Evolutionary conservation across 192 early-diverging fungal species (phyloP), one percentile per base, ranked within the genome.

Genomic region (Phycomyces blakesleeanus): DNA sequence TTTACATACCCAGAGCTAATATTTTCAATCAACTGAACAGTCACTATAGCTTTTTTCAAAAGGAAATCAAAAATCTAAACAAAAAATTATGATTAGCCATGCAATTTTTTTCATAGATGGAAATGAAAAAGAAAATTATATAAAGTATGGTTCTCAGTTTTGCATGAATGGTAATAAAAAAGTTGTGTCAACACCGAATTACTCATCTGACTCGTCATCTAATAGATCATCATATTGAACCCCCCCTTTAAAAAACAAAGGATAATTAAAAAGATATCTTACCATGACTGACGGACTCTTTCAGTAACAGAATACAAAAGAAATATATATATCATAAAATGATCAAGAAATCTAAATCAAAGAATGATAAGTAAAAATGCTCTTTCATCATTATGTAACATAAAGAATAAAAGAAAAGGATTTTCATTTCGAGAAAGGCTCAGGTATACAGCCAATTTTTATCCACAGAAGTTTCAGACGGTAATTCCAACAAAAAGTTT

Each of bases 171-270:
- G 85, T 85, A 86, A 73, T 75, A 74, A 81, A 81, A 74, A 77
- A 69, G 73, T 64, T 79, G 74, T 87, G 64, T 89, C 87, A 78
- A 85, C 87, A 89, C 72, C 74, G 84, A 87, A 85, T 71, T 66
- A 87, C 83, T 77, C 74, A 82, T 89, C 87, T 72, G 87, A 89
- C 87, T 89, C 87, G 87, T 89, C 87, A 89, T 89, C 87, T 84
- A 86, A 81, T 63, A 64, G 64, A 69, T 86, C 85, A 87, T 89
- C 85, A 82, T 78, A 64, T 82, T 27, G 44, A 34, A 34, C 22
- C 22, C 47, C 26, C 59, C 18, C 18, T n/a, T 27, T 16, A 34
- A 21, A 37, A 52, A 22, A 59, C 15, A 22, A 51, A 64, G 55
- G 26, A 29, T 56, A 27, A 41, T 24, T 21, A 29, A 18, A 58